These are phyloP conservation scores for Cladosporium sp. DNA, from an alignment of 2,329 filamentous ascomycete species.

Conservation along the genomic window DNA sequence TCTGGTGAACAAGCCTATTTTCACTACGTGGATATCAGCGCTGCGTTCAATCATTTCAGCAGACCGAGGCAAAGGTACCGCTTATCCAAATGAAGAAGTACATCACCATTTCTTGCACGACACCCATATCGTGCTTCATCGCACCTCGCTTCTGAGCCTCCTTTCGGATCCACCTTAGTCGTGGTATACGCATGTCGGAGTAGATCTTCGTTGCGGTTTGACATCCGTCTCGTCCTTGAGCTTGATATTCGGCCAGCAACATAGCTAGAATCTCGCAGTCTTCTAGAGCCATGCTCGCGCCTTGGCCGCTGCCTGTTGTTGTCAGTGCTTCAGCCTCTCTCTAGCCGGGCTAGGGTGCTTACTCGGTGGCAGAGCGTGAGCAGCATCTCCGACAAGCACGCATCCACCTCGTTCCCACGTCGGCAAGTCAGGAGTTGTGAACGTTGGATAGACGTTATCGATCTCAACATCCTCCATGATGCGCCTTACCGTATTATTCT, in stretches of 20 bases:
- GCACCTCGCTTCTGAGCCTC: slow-evolving; percentile 3
- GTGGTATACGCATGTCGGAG: slow-evolving; percentile 11
- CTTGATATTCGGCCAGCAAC: slow-evolving; percentile 25
- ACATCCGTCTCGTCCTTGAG: neutral
- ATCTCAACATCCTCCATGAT: slow-evolving; percentile 34
- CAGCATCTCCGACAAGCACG: slow-evolving; percentile 51
- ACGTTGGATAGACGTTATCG: slow-evolving; percentile 44
- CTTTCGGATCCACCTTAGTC: slow-evolving; percentile 6
- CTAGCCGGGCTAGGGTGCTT: neutral
- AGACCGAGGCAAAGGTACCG: neutral
- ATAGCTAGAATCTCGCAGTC: slow-evolving; percentile 45
- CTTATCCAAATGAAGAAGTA: slow-evolving; percentile 13
- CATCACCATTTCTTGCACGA: slow-evolving; percentile 12
- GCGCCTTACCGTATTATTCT: slow-evolving; percentile 34
- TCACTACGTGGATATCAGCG: neutral
- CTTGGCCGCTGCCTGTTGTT: slow-evolving; percentile 42
- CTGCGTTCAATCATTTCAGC: neutral
- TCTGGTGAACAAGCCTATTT: neutral
- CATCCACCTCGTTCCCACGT: slow-evolving; percentile 43
- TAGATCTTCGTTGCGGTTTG: slow-evolving; percentile 10
- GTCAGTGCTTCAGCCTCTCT: neutral
- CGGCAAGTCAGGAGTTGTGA: slow-evolving; percentile 42
- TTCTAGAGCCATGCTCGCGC: slow-evolving; percentile 50
- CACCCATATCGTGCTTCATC: slow-evolving; percentile 10
- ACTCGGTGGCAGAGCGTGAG: slow-evolving; percentile 48